phyloP scores from a whole-genome alignment of 805 yeast species.

The Schwanniomyces occidentalis region DNA sequence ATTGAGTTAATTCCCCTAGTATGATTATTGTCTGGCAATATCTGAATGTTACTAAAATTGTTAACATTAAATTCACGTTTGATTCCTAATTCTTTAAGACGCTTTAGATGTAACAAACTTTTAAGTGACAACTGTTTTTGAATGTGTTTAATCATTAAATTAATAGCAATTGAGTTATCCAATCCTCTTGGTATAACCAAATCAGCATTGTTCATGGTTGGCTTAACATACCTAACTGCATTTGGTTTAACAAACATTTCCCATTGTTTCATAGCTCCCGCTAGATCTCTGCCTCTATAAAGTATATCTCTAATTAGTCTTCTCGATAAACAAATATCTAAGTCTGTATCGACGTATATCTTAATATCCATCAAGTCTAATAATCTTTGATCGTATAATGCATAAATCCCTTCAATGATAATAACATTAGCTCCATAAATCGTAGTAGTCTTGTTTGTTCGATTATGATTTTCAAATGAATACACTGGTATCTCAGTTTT shows the following conservation, averaged over 20 bases:
- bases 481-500: constrained; percentile 44
- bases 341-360: constrained; percentile 89
- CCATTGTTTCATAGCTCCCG: constrained; percentile 88
- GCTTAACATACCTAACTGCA: constrained; percentile 71
- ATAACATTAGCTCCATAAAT: constrained; percentile 94
- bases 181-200: constrained; percentile 88
- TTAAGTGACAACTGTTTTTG: constrained; percentile 66
- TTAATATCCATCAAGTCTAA: constrained; percentile 79
- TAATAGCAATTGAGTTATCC: constrained; percentile 78
- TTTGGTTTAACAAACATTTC: constrained; percentile 88
- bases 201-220: constrained; percentile 79
- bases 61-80: constrained; percentile 30
- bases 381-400: constrained; percentile 69
- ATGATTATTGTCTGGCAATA: constrained; percentile 61
- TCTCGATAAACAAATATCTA: constrained; percentile 89
- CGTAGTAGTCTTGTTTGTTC: constrained; percentile 63
- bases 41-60: constrained; percentile 29
- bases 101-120: constrained; percentile 65
- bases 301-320: constrained; percentile 84
- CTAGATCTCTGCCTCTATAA: constrained; percentile 80
- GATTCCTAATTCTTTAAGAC: constrained; percentile 58
- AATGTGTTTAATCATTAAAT: constrained; percentile 76
- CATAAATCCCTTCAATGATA: constrained; percentile 88
- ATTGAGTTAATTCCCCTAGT: constrained; percentile 70
- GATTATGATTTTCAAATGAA: constrained; percentile 72